Conservation (phyloP, 2,329 filamentous ascomycete genomes). For the Microascus cirrosus region DNA sequence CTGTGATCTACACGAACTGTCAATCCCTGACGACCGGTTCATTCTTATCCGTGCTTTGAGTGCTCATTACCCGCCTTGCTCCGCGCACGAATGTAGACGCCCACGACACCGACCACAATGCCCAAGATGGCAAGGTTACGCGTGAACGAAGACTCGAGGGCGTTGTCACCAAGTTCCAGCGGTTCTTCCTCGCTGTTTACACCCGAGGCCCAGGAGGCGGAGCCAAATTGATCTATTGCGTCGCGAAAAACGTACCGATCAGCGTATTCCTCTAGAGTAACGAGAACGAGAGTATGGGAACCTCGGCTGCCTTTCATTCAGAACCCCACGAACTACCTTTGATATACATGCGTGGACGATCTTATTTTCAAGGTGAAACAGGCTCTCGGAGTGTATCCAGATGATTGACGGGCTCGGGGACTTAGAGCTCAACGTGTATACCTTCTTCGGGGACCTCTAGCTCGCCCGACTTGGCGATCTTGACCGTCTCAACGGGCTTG, state of each 20-base stretch:
- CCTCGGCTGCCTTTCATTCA: neutral
- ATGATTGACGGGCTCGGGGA: neutral
- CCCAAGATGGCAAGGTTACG: constrained; percentile 40
- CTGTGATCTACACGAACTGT: neutral
- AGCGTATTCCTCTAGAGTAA: constrained; percentile 11
- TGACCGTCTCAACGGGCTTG: constrained; percentile 58
- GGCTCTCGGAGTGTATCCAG: neutral
- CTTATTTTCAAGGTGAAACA: neutral
- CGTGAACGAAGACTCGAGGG: constrained; percentile 28
- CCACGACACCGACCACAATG: constrained; percentile 28
- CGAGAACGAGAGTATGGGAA: neutral
- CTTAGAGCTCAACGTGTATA: constrained; percentile 83
- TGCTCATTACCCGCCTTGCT: constrained; percentile 1
- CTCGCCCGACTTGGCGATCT: constrained; percentile 76
- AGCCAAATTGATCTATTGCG: constrained; percentile 21
- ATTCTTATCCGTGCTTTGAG: constrained; percentile 1
- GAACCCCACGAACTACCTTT: neutral
- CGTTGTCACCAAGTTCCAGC: constrained; percentile 12
- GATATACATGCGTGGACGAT: neutral
- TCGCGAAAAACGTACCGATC: constrained; percentile 18
- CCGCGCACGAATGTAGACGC: constrained; percentile 22
- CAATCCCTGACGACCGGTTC: neutral
- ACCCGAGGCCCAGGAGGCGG: constrained; percentile 23
- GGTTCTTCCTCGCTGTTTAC: constrained; percentile 19
- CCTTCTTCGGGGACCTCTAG: constrained; percentile 77